These are phyloP conservation scores for Aspergillus sergii DNA, from an alignment of 2,329 filamentous ascomycete genomes.

Conservation along the genomic window DNA sequence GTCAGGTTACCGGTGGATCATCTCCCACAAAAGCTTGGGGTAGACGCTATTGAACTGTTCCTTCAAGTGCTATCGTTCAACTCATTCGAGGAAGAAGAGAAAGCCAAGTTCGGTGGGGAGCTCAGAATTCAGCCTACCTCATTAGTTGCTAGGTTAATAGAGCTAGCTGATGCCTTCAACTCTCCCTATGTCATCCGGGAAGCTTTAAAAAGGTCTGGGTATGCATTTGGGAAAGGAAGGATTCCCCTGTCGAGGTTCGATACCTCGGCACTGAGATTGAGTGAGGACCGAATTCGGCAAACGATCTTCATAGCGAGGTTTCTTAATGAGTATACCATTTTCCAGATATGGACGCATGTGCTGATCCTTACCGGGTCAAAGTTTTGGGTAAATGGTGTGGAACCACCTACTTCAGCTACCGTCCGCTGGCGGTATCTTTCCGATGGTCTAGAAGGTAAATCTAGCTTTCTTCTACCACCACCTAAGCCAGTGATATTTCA, in stretches of 20 bases:
- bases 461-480: neutral
- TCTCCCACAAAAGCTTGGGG: slow-evolving; percentile 29
- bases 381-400: slow-evolving; percentile 36
- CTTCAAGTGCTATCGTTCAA: slow-evolving; percentile 33
- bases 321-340: slow-evolving; percentile 30
- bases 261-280: slow-evolving; percentile 30
- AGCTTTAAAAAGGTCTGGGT: slow-evolving; percentile 27
- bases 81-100: slow-evolving; percentile 26
- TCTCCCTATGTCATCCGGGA: slow-evolving; percentile 30
- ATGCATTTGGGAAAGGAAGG: slow-evolving; percentile 35
- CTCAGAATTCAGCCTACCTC: slow-evolving; percentile 33
- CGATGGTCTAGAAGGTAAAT: slow-evolving; percentile 44
- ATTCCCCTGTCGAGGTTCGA: slow-evolving; percentile 27
- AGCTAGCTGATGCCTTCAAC: slow-evolving; percentile 39
- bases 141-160: slow-evolving; percentile 34
- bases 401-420: slow-evolving; percentile 21
- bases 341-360: slow-evolving; percentile 36
- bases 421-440: slow-evolving; percentile 42
- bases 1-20: slow-evolving; percentile 31
- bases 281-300: slow-evolving; percentile 44
- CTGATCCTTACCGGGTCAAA: slow-evolving; percentile 41
- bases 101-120: slow-evolving; percentile 24
- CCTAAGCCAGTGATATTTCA: neutral
- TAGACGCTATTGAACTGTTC: slow-evolving; percentile 38
- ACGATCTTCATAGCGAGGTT: slow-evolving; percentile 40